Evolutionary conservation across 2,329 filamentous ascomycete genomes (phyloP).

Genomic region (Penicillium sp.): DNA sequence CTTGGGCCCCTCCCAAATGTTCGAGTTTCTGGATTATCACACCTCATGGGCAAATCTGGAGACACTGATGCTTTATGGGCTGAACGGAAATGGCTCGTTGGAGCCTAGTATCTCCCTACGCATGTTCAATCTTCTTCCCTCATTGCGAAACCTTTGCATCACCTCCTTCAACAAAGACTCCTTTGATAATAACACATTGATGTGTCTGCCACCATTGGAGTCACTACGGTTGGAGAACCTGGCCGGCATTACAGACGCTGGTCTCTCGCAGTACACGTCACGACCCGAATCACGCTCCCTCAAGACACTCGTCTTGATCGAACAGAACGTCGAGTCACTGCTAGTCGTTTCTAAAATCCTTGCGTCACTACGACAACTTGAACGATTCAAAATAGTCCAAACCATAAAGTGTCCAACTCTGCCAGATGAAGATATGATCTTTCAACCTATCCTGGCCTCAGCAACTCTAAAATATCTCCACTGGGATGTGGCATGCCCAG

Average conservation of each 20-base stretch:
- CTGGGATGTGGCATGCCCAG: constrained; percentile 52
- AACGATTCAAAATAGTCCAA: constrained; percentile 54
- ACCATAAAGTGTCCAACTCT: constrained; percentile 47
- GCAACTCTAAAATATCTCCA: constrained; percentile 53
- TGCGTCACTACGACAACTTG: constrained; percentile 45
- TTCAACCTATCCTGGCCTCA: constrained; percentile 51
- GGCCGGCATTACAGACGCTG: constrained; percentile 55
- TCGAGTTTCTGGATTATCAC: constrained; percentile 55
- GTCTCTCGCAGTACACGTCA: constrained; percentile 52
- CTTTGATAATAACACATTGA: constrained; percentile 55
- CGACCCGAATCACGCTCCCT: constrained; percentile 47
- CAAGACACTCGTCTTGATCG: constrained; percentile 50
- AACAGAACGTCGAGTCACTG: constrained; percentile 54
- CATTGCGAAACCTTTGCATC: constrained; percentile 53
- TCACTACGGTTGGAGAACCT: constrained; percentile 57
- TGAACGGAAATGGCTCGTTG: constrained; percentile 44
- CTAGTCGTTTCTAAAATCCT: constrained; percentile 54
- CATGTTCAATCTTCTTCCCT: constrained; percentile 53
- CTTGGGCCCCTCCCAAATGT: constrained; percentile 50
- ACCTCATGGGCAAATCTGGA: constrained; percentile 51
- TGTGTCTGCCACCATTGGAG: constrained; percentile 51
- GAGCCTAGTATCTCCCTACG: constrained; percentile 56
- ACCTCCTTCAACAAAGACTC: constrained; percentile 54
- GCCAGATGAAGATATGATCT: constrained; percentile 42
- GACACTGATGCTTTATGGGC: constrained; percentile 53